These are phyloP conservation scores for Phanerochaete carnosa DNA, from an alignment of 768 basidiomycete genomes.

Conservation along the genomic window DNA sequence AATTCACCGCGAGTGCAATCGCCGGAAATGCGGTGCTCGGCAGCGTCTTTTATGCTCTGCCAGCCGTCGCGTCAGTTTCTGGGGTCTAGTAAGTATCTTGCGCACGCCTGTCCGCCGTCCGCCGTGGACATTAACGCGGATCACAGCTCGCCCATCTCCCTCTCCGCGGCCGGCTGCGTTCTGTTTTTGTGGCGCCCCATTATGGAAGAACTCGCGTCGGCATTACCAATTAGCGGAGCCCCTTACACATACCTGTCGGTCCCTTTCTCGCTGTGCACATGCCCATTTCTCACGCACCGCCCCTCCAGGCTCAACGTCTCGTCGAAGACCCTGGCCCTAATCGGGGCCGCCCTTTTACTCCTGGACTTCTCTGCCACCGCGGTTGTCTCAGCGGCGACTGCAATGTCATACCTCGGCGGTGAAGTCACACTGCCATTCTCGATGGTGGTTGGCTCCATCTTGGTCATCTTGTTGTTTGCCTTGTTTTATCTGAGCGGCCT, in stretches of 20 bases:
- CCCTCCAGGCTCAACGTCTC: conserved; percentile 54
- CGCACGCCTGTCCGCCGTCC: not conserved
- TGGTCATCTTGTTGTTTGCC: conserved; percentile 55
- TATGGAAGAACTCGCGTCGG: conserved; percentile 69
- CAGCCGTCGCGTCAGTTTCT: conserved; percentile 56
- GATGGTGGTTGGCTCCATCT: conserved; percentile 43
- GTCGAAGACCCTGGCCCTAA: conserved; percentile 56
- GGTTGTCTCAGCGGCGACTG: conserved; percentile 71
- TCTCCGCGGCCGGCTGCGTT: conserved; percentile 58
- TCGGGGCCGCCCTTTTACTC: conserved; percentile 65
- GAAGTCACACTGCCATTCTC: conserved; percentile 61
- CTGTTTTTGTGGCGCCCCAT: conserved; percentile 73
- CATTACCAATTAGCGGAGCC: conserved; percentile 66
- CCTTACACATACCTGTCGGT: conserved; percentile 68
- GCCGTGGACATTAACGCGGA: not conserved
- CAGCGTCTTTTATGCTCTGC: conserved; percentile 67
- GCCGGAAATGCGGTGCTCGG: conserved; percentile 68
- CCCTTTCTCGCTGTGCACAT: not conserved
- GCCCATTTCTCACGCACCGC: not conserved
- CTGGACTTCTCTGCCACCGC: conserved; percentile 70
- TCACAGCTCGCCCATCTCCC: conserved; percentile 61
- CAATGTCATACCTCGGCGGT: conserved; percentile 61
- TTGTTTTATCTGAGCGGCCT: conserved; percentile 54
- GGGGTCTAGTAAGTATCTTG: conserved; percentile 60
- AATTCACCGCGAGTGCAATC: conserved; percentile 61